Evolutionary conservation across 805 yeast species (phyloP).

Genomic region (Yarrowia sp.): DNA sequence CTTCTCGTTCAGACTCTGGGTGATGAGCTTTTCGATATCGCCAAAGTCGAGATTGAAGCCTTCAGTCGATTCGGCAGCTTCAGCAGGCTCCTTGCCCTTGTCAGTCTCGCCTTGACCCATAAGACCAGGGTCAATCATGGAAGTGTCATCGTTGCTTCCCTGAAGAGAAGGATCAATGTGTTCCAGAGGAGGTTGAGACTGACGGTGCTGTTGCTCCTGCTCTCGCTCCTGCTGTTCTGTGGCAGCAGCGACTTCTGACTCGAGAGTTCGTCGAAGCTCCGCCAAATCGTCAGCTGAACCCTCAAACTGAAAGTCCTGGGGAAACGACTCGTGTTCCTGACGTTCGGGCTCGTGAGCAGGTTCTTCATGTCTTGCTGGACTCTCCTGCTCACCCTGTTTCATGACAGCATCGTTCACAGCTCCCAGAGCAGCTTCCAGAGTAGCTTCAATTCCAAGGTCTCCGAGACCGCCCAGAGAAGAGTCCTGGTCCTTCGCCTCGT

Average conservation of each 20-base stretch:
- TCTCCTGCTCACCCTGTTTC: constrained; percentile 16
- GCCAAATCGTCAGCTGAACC: constrained; percentile 20
- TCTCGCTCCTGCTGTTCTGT: background rate
- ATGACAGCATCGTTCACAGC: constrained; percentile 28
- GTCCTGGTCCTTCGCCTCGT: background rate
- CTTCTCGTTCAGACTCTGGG: constrained; percentile 25
- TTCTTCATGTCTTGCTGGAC: background rate
- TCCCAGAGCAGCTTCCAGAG: constrained; percentile 28
- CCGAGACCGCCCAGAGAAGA: background rate
- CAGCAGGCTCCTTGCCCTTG: constrained; percentile 31
- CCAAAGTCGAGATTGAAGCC: constrained; percentile 33
- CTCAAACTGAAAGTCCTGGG: constrained; percentile 14
- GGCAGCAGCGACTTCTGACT: constrained; percentile 22
- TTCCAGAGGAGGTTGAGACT: constrained; percentile 8
- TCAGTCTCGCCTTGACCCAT: constrained; percentile 11
- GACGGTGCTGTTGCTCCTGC: constrained; percentile 3
- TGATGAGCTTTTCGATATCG: constrained; percentile 30
- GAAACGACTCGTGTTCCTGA: constrained; percentile 6
- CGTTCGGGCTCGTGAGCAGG: background rate
- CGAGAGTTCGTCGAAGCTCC: constrained; percentile 13
- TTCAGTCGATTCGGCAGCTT: constrained; percentile 1
- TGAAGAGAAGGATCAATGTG: constrained; percentile 30
- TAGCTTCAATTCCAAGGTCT: constrained; percentile 21
- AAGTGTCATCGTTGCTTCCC: background rate
- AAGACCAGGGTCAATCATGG: constrained; percentile 24